phyloP scores from a whole-genome alignment of 306 rosid species.

The Cercis canadensis region DNA sequence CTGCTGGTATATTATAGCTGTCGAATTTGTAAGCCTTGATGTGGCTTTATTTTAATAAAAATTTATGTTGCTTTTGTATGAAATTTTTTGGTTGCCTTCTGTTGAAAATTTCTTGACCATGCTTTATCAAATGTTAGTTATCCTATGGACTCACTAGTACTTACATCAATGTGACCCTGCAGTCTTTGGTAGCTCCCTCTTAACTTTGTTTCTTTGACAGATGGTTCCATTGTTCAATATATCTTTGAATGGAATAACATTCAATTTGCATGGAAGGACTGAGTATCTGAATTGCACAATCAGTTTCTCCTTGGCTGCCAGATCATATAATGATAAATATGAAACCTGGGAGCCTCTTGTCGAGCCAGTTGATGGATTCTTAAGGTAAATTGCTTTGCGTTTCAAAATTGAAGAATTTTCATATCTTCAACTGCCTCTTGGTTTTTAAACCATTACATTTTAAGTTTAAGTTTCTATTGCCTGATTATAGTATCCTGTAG shows the following conservation, averaged over 20 bases:
- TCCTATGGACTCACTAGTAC: background rate
- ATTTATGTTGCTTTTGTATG: background rate
- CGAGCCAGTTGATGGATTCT: conserved; percentile 90
- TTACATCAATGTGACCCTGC: background rate
- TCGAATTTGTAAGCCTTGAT: conserved; percentile 24
- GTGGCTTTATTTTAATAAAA: background rate
- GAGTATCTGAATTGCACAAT: conserved; percentile 73
- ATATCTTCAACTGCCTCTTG: background rate
- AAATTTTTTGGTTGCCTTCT: too few relatives aligned
- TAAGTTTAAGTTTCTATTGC: conserved; percentile 22
- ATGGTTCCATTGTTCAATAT: conserved; percentile 98
- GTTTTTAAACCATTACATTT: background rate
- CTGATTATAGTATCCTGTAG: conserved; percentile 51
- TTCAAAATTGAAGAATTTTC: conserved; percentile 3
- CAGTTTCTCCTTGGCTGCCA: conserved; percentile 82
- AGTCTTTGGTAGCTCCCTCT: background rate
- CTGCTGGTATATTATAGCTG: conserved; percentile 7
- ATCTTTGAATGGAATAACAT: conserved; percentile 75
- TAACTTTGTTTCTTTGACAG: conserved; percentile 52
- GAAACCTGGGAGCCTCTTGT: conserved; percentile 98
- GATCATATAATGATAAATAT: conserved; percentile 88
- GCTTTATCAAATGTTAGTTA: background rate
- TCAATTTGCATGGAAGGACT: conserved; percentile 76
- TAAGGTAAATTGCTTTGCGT: conserved; percentile 57
- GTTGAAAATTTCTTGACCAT: background rate